Base-by-base conservation (phyloP, 176 grass and related monocot genomes). In the Oryza glaberrima region DNA sequence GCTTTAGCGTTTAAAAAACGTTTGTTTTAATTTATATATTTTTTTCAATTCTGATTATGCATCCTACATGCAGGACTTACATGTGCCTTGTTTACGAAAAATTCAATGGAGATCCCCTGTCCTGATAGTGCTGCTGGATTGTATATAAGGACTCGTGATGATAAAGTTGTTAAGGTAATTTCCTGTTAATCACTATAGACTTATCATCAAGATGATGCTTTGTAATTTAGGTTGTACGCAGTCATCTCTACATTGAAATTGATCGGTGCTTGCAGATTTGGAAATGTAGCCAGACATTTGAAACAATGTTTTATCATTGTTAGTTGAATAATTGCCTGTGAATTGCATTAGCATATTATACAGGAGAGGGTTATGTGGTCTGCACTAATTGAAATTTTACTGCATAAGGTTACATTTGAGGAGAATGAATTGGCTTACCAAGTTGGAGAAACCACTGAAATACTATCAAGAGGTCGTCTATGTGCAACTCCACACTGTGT, bases 381-480 rank as follows among this genome's bases (percentile, higher is more conserved):
- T 23, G 23, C 10, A 1, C 38, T 86, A 82, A 56, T 38, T 26
- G 65, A 26, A 11, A 38, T 64, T 52, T 88, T 14, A 32, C 58
- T 82, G 41, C 19, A 23, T 75, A 83, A 98, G 96, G 96, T 90
- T 92, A 83, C 84, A n/a, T 95, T 90, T 72, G 83, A 75, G 67
- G 96, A 89, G 92, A 51, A 95, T 77, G 91, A 98, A 88, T 80
- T 98, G 75, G 96, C 93, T 77, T 98, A 94, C 74, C 96, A 98
- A 91, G 94, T 98, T 81, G 96, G 96, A 15, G 96, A 98, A 92
- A 98, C 96, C 70, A 94, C 91, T 81, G 96, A 98, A 92, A 94
- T 94, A 86, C 65, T 98, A 70, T 93, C 91, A 77, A 82, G 87
- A 85, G 91, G 93, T 67, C 79, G 67, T 83, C 83, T 98, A 70